These are phyloP conservation scores for Talaromyces sp. DNA, from an alignment of 2,329 filamentous ascomycete species.

Conservation along the genomic window DNA sequence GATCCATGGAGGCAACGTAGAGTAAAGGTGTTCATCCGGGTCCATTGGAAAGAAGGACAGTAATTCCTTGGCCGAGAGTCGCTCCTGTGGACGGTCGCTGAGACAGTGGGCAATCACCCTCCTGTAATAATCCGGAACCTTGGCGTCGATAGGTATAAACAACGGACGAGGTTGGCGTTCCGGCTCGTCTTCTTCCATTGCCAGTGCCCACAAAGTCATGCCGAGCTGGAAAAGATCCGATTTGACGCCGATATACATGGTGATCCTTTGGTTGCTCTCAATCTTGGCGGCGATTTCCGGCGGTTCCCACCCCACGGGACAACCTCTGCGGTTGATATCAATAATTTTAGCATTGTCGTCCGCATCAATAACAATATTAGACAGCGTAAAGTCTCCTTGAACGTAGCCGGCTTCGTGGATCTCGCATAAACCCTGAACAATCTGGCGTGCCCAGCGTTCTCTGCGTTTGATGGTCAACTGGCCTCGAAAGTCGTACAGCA, in stretches of 20 bases:
- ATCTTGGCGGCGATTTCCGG: constrained; percentile 84
- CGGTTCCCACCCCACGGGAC: constrained; percentile 94
- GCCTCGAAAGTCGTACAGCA: constrained; percentile 73
- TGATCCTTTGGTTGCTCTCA: constrained; percentile 80
- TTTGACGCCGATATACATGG: constrained; percentile 97
- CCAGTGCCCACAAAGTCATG: constrained; percentile 94
- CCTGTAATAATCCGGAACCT: constrained; percentile 73
- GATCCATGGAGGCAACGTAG: constrained; percentile 4
- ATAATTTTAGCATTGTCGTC: constrained; percentile 90
- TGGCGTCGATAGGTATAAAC: constrained; percentile 41
- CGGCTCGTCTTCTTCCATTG: constrained; percentile 82
- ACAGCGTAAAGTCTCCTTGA: constrained; percentile 94
- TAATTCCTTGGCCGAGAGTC: constrained; percentile 68
- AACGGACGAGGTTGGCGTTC: constrained; percentile 72
- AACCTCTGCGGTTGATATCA: constrained; percentile 96
- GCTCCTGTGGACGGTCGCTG: constrained; percentile 64
- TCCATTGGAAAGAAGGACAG: constrained; percentile 60
- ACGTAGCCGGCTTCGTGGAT: constrained; percentile 96
- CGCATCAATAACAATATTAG: constrained; percentile 90
- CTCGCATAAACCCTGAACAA: constrained; percentile 80
- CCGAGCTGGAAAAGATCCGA: constrained; percentile 93
- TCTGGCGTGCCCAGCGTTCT: constrained; percentile 85
- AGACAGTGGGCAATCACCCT: constrained; percentile 72
- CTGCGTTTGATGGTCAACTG: constrained; percentile 64
- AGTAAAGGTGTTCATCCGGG: neutral